These are phyloP conservation scores for Gliomastix tumulicola DNA, from an alignment of 2,329 filamentous ascomycete species.

Conservation along the genomic window DNA sequence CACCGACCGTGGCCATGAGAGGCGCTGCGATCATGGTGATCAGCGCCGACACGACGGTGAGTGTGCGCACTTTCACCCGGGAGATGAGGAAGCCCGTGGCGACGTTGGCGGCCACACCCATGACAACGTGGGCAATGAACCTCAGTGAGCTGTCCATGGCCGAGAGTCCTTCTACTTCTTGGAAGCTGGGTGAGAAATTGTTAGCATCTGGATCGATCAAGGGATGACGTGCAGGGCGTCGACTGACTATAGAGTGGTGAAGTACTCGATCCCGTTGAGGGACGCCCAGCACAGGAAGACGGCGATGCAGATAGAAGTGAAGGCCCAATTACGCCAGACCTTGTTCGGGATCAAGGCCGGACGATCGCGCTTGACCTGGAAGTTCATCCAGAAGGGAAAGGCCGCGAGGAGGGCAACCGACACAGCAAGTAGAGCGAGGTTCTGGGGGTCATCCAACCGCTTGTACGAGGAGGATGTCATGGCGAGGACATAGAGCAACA, in stretches of 20 bases:
- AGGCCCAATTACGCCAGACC: slow-evolving; percentile 48
- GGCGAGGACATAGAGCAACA: slow-evolving; percentile 45
- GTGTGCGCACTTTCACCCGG: slow-evolving; percentile 24
- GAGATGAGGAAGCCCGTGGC: slow-evolving; percentile 32
- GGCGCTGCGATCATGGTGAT: slow-evolving; percentile 39
- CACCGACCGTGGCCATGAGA: slow-evolving; percentile 44
- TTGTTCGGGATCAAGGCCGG: slow-evolving; percentile 55
- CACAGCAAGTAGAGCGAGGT: slow-evolving; percentile 34
- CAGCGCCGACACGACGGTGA: slow-evolving; percentile 29
- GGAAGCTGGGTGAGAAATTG: slow-evolving; percentile 29
- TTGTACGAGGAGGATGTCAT: slow-evolving; percentile 28
- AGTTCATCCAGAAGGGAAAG: slow-evolving; percentile 49
- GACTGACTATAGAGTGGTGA: slow-evolving; percentile 38
- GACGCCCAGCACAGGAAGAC: slow-evolving; percentile 39
- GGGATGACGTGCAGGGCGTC: neutral
- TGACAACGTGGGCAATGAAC: slow-evolving; percentile 37
- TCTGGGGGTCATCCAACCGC: slow-evolving; percentile 30
- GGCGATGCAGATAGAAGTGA: slow-evolving; percentile 46
- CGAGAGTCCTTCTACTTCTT: slow-evolving; percentile 36
- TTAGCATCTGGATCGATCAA: slow-evolving; percentile 5
- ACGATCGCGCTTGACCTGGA: slow-evolving; percentile 34
- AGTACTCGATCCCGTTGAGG: slow-evolving; percentile 39
- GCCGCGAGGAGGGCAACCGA: slow-evolving; percentile 33
- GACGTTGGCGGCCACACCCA: slow-evolving; percentile 34
- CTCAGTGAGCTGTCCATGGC: slow-evolving; percentile 38